These are phyloP conservation scores for Globisporangium paroecandrum DNA, from an alignment of 352 stramenopile species.

Conservation along the genomic window DNA sequence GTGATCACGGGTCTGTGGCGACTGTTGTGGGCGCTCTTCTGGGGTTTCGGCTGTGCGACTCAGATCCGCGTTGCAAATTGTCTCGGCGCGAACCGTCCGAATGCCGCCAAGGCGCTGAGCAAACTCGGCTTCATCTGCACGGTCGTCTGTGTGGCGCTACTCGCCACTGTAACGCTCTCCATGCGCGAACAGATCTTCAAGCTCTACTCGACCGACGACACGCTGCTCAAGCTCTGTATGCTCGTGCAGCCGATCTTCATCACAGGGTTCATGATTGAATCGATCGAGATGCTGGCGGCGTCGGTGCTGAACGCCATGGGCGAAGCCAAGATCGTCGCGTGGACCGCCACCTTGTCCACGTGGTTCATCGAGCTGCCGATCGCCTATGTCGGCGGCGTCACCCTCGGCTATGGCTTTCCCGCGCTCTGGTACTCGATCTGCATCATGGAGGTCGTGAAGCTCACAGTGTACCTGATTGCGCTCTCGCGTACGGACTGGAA, in stretches of 20 bases:
- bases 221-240: conserved; percentile 41
- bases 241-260: conserved; percentile 53
- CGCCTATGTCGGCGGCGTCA: conserved; percentile 39
- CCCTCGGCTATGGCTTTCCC: conserved; percentile 41
- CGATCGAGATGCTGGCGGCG: conserved; percentile 44
- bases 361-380: conserved; percentile 49
- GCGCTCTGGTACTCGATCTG: conserved; percentile 43
- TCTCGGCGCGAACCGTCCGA: conserved; percentile 31
- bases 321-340: conserved; percentile 39
- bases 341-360: conserved; percentile 31
- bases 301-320: conserved; percentile 49
- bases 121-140: conserved; percentile 65
- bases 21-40: conserved; percentile 70
- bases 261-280: conserved; percentile 38
- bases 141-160: conserved; percentile 23
- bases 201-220: conserved; percentile 49
- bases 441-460: conserved; percentile 39
- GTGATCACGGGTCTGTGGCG: conserved; percentile 60
- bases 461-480: conserved; percentile 29
- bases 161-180: conserved; percentile 21
- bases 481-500: conserved; percentile 39
- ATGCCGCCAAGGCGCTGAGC: conserved; percentile 29
- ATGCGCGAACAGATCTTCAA: conserved; percentile 45
- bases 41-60: conserved; percentile 73
- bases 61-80: conserved; percentile 77